phyloP scores from a whole-genome alignment of 2,329 filamentous ascomycete species.

The Colletotrichum cereale region DNA sequence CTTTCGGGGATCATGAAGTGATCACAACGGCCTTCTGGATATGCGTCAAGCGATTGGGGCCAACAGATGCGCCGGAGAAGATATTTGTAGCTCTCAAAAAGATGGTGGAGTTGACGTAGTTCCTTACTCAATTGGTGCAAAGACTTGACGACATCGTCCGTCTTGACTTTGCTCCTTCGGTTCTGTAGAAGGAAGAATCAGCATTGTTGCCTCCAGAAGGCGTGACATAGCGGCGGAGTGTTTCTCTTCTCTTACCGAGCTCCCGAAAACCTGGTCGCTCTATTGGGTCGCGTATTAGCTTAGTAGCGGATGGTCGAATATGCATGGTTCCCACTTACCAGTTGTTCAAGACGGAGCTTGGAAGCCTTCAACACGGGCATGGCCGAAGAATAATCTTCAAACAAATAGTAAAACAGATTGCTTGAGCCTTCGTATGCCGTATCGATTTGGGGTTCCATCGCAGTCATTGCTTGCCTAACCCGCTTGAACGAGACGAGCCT shows the following conservation, averaged over 20 bases:
- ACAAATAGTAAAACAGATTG: conserved; percentile 71
- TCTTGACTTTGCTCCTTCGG: conserved; percentile 50
- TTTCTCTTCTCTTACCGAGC: conserved; percentile 48
- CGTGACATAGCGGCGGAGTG: background rate
- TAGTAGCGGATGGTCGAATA: background rate
- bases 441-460: background rate
- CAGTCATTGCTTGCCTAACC: conserved; percentile 49
- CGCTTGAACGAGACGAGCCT: conserved; percentile 58
- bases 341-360: conserved; percentile 54
- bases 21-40: conserved; percentile 3
- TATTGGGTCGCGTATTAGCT: conserved; percentile 33
- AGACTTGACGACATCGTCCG: conserved; percentile 66
- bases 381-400: conserved; percentile 74
- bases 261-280: conserved; percentile 52
- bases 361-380: conserved; percentile 65
- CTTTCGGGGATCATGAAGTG: background rate
- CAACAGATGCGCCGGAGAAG: conserved; percentile 70
- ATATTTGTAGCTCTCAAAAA: conserved; percentile 71
- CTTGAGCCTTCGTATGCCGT: conserved; percentile 29
- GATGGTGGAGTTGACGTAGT: conserved; percentile 69
- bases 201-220: background rate
- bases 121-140: conserved; percentile 72
- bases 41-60: conserved; percentile 50
- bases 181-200: conserved; percentile 27
- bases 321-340: background rate